A percentile compares a stretch with the other conserved stretches of the same genome.
These are phyloP conservation scores for Coniferiporia sulphurascens DNA, from an alignment of 1,284 basidiomycete species.

Conservation along the genomic window DNA sequence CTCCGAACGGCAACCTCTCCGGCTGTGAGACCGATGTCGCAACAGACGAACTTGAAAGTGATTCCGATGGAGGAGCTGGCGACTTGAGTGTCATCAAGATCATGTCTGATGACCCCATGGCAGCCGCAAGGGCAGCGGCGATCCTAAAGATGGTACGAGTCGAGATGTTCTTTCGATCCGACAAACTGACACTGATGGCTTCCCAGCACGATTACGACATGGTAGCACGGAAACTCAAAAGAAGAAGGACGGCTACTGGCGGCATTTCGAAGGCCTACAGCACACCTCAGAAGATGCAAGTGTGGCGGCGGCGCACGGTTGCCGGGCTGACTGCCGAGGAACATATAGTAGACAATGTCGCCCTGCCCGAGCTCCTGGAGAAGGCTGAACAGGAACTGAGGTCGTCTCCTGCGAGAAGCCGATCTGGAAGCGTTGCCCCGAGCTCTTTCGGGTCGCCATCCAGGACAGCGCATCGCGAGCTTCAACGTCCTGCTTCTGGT, in stretches of 20 bases:
- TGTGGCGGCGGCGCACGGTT: conserved; percentile 31
- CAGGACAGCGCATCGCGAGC: not conserved
- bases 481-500: conserved; percentile 12
- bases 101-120: conserved; percentile 72
- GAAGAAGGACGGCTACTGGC: conserved; percentile 20
- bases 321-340: conserved; percentile 47
- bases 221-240: conserved; percentile 41
- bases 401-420: conserved; percentile 19
- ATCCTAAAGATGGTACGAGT: conserved; percentile 73
- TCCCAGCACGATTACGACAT: conserved; percentile 81
- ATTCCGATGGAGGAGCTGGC: conserved; percentile 22
- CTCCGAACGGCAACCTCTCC: not conserved
- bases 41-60: conserved; percentile 20
- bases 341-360: conserved; percentile 48
- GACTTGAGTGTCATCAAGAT: conserved; percentile 61
- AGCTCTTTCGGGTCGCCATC: conserved; percentile 7
- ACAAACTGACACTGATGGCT: not conserved
- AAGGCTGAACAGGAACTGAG: conserved; percentile 54
- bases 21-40: conserved; percentile 13
- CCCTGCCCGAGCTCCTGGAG: conserved; percentile 49
- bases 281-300: conserved; percentile 21
- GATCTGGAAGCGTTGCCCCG: conserved; percentile 7
- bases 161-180: not conserved
- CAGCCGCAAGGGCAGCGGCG: conserved; percentile 84
- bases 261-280: conserved; percentile 34